phyloP scores from a whole-genome alignment of 371 early-diverging fungal species.

The Mortierella sp. region DNA sequence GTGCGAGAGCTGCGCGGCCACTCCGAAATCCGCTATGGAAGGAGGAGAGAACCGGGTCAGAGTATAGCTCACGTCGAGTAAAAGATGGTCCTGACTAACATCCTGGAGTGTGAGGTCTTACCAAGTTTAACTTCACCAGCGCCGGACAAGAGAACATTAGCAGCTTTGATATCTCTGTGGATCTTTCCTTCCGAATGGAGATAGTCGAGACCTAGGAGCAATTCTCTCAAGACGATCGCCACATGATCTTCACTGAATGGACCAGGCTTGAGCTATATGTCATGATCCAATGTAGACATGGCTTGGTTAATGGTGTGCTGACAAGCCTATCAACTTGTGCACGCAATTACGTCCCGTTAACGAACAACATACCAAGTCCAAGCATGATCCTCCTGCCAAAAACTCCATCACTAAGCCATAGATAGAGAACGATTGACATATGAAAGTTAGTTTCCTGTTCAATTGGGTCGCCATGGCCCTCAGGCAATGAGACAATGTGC shows the following conservation, averaged over 20 bases:
- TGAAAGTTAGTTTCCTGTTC: too few species aligned
- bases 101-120: conserved; percentile 17
- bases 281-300: neutral
- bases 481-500: neutral
- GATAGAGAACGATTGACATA: neutral
- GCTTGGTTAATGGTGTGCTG: neutral
- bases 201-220: conserved; percentile 93
- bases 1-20: conserved; percentile 85
- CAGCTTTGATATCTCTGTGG: conserved; percentile 94
- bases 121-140: conserved; percentile 60
- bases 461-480: too few species aligned
- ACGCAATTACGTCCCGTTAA: neutral
- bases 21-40: conserved; percentile 92
- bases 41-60: neutral
- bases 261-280: conserved; percentile 78
- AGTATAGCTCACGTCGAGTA: neutral
- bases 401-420: conserved; percentile 59
- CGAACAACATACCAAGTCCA: conserved; percentile 74
- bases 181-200: conserved; percentile 95
- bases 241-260: conserved; percentile 89
- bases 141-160: conserved; percentile 80
- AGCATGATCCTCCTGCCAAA: conserved; percentile 85
- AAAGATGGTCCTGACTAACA: too few species aligned
- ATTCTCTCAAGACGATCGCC: conserved; percentile 91
- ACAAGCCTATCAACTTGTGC: neutral